Evolutionary conservation across 176 grass and related monocot species (phyloP).

Genomic region (Carex littledalei): DNA sequence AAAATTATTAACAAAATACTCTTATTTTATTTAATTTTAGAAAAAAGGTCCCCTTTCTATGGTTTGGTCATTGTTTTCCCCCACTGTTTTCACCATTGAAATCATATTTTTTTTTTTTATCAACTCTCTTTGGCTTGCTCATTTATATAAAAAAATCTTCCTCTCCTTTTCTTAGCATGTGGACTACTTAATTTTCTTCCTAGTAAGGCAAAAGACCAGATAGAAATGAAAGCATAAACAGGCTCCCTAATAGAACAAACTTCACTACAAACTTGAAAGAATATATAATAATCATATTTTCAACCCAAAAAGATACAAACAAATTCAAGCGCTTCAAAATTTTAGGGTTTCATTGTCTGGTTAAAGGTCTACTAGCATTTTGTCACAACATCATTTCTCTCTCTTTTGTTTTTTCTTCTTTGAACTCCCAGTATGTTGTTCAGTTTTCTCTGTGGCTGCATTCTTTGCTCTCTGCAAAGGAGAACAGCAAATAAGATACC

Average conservation of each 20-base stretch:
- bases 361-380: background rate
- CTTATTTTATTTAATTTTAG: too few relatives aligned
- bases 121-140: too few relatives aligned
- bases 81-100: too few relatives aligned
- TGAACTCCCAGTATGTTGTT: conserved; percentile 15
- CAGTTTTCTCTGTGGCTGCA: conserved; percentile 24
- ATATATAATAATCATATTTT: background rate
- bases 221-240: background rate
- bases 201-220: background rate
- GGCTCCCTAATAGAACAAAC: background rate
- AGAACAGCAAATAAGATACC: background rate
- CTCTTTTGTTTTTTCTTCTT: conserved; percentile 48
- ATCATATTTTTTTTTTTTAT: too few relatives aligned
- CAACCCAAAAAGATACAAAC: background rate
- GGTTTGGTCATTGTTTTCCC: too few relatives aligned
- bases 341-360: background rate
- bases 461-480: conserved; percentile 42
- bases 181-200: background rate
- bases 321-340: background rate
- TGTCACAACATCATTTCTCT: background rate
- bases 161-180: background rate
- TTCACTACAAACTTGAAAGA: background rate
- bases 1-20: too few relatives aligned
- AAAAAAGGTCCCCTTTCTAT: too few relatives aligned
- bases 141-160: too few relatives aligned